phyloP scores from a whole-genome alignment of 768 basidiomycete genomes.

The Amanita polypyramis region DNA sequence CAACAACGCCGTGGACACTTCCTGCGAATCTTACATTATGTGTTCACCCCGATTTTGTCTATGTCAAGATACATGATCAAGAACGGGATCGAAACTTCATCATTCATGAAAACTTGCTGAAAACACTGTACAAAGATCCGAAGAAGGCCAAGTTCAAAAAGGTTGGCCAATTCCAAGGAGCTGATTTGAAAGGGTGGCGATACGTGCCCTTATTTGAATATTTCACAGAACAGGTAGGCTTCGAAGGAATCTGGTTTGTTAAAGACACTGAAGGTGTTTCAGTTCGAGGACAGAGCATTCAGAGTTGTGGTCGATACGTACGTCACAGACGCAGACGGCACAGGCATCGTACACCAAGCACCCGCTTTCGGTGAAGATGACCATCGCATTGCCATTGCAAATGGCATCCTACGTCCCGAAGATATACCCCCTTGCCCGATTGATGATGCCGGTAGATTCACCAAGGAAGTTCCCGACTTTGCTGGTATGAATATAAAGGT shows the following conservation, averaged over 20 bases:
- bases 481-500: conserved; percentile 86
- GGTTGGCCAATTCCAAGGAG: conserved; percentile 76
- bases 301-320: conserved; percentile 84
- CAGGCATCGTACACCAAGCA: conserved; percentile 98
- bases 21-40: conserved; percentile 94
- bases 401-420: conserved; percentile 74
- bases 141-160: conserved; percentile 97
- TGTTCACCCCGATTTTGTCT: conserved; percentile 92
- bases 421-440: conserved; percentile 97
- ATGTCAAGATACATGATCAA: conserved; percentile 93
- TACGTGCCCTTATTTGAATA: conserved; percentile 95
- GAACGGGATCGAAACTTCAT: conserved; percentile 85
- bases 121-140: conserved; percentile 89
- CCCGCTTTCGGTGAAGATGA: conserved; percentile 99
- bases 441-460: conserved; percentile 84
- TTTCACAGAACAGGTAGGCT: conserved; percentile 79
- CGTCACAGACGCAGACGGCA: conserved; percentile 88
- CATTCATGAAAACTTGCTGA: conserved; percentile 78
- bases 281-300: conserved; percentile 92
- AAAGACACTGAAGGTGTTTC: neutral
- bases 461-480: conserved; percentile 83
- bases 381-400: conserved; percentile 81
- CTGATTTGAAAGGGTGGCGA: conserved; percentile 93
- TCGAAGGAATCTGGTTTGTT: neutral
- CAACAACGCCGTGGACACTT: conserved; percentile 97